Conservation (phyloP, 257 asterid genomes). For the Lycium ferocissimum region DNA sequence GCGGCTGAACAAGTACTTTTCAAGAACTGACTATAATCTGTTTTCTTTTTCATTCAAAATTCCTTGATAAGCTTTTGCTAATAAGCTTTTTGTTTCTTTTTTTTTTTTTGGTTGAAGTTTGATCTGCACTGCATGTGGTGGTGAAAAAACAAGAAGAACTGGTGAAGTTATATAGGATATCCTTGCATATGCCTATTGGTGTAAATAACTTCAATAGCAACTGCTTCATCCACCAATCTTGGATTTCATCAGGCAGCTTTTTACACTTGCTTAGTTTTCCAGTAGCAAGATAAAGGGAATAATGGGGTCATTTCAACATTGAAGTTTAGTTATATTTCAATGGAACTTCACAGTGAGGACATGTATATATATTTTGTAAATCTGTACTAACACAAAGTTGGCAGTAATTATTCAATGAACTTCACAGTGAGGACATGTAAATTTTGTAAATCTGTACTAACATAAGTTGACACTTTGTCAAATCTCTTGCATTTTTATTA, state of each 20-base stretch:
- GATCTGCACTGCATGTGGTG: conserved; percentile 41
- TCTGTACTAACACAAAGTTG: conserved; percentile 1
- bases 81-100: neutral
- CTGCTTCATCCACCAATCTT: conserved; percentile 54
- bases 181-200: conserved; percentile 70
- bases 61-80: neutral
- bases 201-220: conserved; percentile 49
- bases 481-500: conserved; percentile 1
- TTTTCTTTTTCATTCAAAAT: neutral
- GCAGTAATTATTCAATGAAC: too few relatives aligned
- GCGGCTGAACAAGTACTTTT: conserved; percentile 23
- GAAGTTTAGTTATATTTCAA: neutral
- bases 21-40: neutral
- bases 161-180: conserved; percentile 61
- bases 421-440: neutral
- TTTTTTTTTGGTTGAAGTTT: neutral
- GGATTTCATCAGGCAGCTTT: conserved; percentile 55
- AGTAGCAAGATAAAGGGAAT: conserved; percentile 28
- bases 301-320: neutral
- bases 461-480: neutral
- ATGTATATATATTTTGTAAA: neutral
- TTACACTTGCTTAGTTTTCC: neutral
- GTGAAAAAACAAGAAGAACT: conserved; percentile 64
- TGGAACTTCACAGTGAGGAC: neutral
- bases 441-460: neutral